phyloP scores from a whole-genome alignment of 2,329 filamentous ascomycete genomes.

The Penicillium sp. region DNA sequence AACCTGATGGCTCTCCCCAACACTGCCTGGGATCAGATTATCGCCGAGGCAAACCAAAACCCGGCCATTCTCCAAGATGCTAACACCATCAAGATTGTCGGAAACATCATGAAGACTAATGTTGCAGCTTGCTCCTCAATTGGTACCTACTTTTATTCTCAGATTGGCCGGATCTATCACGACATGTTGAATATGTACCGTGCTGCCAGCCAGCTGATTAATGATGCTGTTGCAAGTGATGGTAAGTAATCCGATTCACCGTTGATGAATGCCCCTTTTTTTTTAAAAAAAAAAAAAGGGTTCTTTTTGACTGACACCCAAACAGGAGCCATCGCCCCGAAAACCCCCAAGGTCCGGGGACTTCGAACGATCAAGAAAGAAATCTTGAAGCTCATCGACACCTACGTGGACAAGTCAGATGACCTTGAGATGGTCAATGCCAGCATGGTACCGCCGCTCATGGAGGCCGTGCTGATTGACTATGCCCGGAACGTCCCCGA shows the following conservation, averaged over 20 bases:
- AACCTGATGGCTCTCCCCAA: slow-evolving; percentile 95
- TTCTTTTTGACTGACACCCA: slow-evolving; percentile 17
- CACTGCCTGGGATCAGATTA: slow-evolving; percentile 92
- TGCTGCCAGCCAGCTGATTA: slow-evolving; percentile 93
- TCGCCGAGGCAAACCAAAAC: slow-evolving; percentile 79
- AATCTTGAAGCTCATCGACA: slow-evolving; percentile 96
- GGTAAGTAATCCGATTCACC: slow-evolving; percentile 53
- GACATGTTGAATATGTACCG: slow-evolving; percentile 99
- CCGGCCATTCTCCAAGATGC: slow-evolving; percentile 84
- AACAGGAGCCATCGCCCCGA: slow-evolving; percentile 83
- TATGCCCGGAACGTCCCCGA: slow-evolving; percentile 97
- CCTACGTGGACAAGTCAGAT: slow-evolving; percentile 96
- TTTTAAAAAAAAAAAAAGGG: too few relatives aligned
- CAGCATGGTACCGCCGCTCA: slow-evolving; percentile 91
- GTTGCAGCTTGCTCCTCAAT: slow-evolving; percentile 98
- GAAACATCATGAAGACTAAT: slow-evolving; percentile 99
- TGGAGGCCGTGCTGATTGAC: slow-evolving; percentile 91
- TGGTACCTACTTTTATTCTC: slow-evolving; percentile 94
- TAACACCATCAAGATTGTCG: slow-evolving; percentile 97
- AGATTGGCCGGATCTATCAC: slow-evolving; percentile 95
- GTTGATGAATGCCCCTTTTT: not conserved
- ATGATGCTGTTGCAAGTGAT: slow-evolving; percentile 82
- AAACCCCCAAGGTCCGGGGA: slow-evolving; percentile 94
- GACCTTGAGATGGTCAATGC: slow-evolving; percentile 89
- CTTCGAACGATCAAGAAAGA: slow-evolving; percentile 99